Conservation (phyloP, 192 early-diverging fungal genomes). For the Spizellomyces punctatus region DNA sequence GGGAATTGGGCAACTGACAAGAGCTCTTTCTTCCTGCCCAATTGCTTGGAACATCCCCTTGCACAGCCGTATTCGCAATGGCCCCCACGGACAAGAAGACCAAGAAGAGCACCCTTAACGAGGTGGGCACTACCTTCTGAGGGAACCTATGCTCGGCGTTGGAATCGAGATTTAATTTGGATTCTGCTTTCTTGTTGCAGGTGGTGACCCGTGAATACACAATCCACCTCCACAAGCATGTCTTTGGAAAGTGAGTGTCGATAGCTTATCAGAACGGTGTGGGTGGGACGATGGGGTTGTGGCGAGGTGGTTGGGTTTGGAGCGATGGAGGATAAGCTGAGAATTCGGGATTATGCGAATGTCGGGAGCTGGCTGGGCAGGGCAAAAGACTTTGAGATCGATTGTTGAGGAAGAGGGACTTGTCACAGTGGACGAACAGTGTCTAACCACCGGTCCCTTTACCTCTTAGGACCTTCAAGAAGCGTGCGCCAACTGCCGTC, state of each 20-base stretch:
- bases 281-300: not conserved
- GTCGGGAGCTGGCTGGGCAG: not conserved
- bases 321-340: not conserved
- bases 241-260: slow-evolving; percentile 68
- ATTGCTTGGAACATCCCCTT: no score
- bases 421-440: no score
- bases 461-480: slow-evolving; percentile 82
- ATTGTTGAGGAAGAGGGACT: no score
- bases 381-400: not conserved
- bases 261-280: not conserved
- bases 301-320: not conserved
- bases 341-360: not conserved
- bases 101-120: slow-evolving; percentile 49
- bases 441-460: not conserved
- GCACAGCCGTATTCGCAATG: slow-evolving; percentile 14
- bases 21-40: no score
- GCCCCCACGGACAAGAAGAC: slow-evolving; percentile 33
- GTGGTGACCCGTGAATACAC: slow-evolving; percentile 99
- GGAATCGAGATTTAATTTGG: slow-evolving; percentile 1
- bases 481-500: slow-evolving; percentile 93
- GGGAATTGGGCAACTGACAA: no score
- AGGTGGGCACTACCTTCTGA: slow-evolving; percentile 28
- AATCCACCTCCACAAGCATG: slow-evolving; percentile 97
- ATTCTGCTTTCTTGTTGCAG: slow-evolving; percentile 35
- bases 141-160: not conserved